Evolutionary conservation across 768 basidiomycete genomes (phyloP).

Genomic region (Harrya chromipes): DNA sequence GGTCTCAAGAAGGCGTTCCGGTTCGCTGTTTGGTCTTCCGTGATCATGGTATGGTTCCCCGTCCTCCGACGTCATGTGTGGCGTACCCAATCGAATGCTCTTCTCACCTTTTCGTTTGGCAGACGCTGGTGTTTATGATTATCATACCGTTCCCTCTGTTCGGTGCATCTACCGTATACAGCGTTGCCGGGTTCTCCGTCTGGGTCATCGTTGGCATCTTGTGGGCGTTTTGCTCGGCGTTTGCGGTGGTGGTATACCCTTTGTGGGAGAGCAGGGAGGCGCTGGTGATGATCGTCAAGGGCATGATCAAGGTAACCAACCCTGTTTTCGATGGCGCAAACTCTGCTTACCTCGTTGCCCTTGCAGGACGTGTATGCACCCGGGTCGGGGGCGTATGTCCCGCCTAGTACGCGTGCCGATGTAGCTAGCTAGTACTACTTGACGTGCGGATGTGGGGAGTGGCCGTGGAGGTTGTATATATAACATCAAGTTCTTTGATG

Average conservation of each 20-base stretch:
- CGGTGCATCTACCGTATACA: slow-evolving; percentile 73
- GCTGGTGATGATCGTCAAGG: slow-evolving; percentile 52
- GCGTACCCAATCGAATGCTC: not conserved
- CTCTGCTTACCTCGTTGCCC: not conserved
- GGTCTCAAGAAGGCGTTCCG: slow-evolving; percentile 70
- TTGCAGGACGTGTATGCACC: slow-evolving; percentile 40
- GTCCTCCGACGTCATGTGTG: no score
- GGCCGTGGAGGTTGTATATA: no score
- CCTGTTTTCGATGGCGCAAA: not conserved
- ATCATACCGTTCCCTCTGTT: slow-evolving; percentile 85
- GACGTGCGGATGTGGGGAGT: not conserved
- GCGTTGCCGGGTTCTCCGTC: slow-evolving; percentile 58
- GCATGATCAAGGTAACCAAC: slow-evolving; percentile 57
- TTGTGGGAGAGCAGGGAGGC: slow-evolving; percentile 80
- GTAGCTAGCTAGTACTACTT: slow-evolving; percentile 1
- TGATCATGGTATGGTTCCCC: slow-evolving; percentile 50
- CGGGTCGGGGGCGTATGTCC: slow-evolving; percentile 40
- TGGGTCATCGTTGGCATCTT: slow-evolving; percentile 83
- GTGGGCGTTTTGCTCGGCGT: slow-evolving; percentile 78
- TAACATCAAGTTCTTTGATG: no score
- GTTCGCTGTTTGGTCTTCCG: slow-evolving; percentile 76
- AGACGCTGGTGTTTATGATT: slow-evolving; percentile 65
- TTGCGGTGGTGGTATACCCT: slow-evolving; percentile 80
- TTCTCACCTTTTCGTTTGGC: not conserved
- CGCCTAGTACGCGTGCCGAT: not conserved